Evolutionary conservation across 305 asterid species (phyloP).

Genomic region (Andrographis paniculata): DNA sequence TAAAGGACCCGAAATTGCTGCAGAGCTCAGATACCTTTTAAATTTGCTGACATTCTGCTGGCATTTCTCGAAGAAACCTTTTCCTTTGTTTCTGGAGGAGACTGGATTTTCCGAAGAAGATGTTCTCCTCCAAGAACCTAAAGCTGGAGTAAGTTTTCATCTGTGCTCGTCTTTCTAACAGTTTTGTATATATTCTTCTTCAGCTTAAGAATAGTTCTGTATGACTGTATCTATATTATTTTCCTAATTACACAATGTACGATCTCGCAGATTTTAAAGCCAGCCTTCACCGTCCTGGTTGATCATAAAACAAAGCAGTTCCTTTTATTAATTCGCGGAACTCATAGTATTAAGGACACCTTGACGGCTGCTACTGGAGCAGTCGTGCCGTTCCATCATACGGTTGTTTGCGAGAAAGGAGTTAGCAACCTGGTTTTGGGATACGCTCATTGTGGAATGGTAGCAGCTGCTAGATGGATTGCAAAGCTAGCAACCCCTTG

Average conservation of each 20-base stretch:
- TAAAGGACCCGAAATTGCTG: constrained; percentile 65
- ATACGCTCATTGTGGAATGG: constrained; percentile 99
- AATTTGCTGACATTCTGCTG: constrained; percentile 80
- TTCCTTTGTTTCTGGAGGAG: constrained; percentile 74
- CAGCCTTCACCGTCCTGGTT: constrained; percentile 77
- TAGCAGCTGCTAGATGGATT: constrained; percentile 99
- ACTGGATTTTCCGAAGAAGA: constrained; percentile 77
- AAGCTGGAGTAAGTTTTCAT: constrained; percentile 80
- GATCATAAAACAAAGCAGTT: constrained; percentile 63
- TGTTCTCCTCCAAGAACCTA: constrained; percentile 92
- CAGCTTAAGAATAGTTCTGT: constrained; percentile 5
- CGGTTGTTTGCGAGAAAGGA: constrained; percentile 83
- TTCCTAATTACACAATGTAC: constrained; percentile 8
- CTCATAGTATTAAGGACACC: constrained; percentile 95
- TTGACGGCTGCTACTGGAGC: constrained; percentile 97
- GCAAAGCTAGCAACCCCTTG: constrained; percentile 92
- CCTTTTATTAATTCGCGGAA: constrained; percentile 84
- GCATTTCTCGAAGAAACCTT: constrained; percentile 95
- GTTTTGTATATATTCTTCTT: constrained; percentile 3
- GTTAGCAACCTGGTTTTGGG: constrained; percentile 88
- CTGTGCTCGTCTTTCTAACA: constrained; percentile 1
- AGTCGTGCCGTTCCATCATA: constrained; percentile 95
- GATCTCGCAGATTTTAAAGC: constrained; percentile 75
- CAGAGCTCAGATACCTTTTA: constrained; percentile 68
- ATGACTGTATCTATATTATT: neutral